Conservation (phyloP, 148 eudicot species). For the Heliamphora exappendiculata region DNA sequence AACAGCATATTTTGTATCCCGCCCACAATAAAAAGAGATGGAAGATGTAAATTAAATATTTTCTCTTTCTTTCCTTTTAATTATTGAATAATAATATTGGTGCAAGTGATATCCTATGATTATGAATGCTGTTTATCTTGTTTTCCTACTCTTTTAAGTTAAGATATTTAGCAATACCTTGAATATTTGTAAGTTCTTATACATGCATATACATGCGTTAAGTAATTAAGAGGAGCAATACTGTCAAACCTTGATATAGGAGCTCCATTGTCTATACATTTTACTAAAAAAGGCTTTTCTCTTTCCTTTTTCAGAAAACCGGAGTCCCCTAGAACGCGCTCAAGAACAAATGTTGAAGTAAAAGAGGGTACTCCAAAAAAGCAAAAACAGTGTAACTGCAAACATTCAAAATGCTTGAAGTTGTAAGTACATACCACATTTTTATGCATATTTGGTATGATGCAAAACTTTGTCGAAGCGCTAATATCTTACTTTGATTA, state of each 20-base stretch:
- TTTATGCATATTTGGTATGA: conserved; percentile 2
- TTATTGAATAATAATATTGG: neutral
- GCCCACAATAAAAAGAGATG: neutral
- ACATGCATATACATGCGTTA: neutral
- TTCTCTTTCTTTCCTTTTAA: neutral
- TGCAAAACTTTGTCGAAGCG: neutral
- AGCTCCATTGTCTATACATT: neutral
- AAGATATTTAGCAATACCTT: neutral
- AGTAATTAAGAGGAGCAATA: neutral
- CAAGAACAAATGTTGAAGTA: conserved; percentile 51
- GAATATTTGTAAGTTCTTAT: neutral
- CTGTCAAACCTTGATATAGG: neutral
- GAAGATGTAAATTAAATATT: neutral
- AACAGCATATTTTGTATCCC: neutral
- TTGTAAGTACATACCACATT: conserved; percentile 56
- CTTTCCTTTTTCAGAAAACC: conserved; percentile 54
- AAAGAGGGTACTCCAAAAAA: conserved; percentile 97
- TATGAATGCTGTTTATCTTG: neutral
- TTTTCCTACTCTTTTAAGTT: neutral
- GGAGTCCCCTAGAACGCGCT: conserved; percentile 78
- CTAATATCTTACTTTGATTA: neutral
- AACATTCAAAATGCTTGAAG: conserved; percentile 89
- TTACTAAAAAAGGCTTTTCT: conserved; percentile 12
- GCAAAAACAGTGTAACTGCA: conserved; percentile 96
- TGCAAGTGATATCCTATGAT: neutral